Base-by-base conservation (phyloP, 2,329 filamentous ascomycete species). In the Parastagonospora avenae region DNA sequence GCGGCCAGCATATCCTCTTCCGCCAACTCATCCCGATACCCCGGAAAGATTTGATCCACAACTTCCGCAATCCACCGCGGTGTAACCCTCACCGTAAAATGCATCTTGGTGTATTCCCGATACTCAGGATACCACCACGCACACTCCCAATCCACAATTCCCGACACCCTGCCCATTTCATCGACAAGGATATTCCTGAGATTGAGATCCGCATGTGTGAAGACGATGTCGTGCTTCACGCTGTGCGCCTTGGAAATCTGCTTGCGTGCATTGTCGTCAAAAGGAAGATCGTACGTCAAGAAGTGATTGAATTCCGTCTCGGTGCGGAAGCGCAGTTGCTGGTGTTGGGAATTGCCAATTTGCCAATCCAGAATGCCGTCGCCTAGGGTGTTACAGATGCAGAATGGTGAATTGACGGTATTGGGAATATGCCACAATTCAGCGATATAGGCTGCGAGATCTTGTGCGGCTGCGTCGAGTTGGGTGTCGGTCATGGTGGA, bases 111-210 rank as follows among this genome's bases (percentile, higher is more conserved):
- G 40, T 56, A 58, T 45, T 63, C 60, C 60, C 60, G 63, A 50
- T 59, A 62, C 50, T 59, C 60, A 19, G 62, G 60, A 36, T 65
- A 63, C 59, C 60, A 65, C 8, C 62, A 58, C 30, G 60, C 60
- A 39, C 51, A 60, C 42, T 62, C 61, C 57, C 57, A 66, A 52
- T 64, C 63, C 16, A 66, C 57, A 16, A 66, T 60, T 4, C 57
- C 57, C 5, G 55, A 54, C 16, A 63, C 53, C 42, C 48, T 64
- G 2, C 50, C 50, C 19, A 42, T 46, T 8, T 55, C 49, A 46
- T 60, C 49, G 24, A 64, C 57, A 15, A 64, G 55, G 28, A 62
- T 61, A 37, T 64, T 66, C 29, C 52, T 54, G 2, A 58, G 40
- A 28, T 61, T 60, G 29, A 64, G 56, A 40, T 65, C 62, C 35